Evolutionary conservation across 495 filamentous ascomycete genomes (phyloP).

Genomic region (Neurospora sp.): DNA sequence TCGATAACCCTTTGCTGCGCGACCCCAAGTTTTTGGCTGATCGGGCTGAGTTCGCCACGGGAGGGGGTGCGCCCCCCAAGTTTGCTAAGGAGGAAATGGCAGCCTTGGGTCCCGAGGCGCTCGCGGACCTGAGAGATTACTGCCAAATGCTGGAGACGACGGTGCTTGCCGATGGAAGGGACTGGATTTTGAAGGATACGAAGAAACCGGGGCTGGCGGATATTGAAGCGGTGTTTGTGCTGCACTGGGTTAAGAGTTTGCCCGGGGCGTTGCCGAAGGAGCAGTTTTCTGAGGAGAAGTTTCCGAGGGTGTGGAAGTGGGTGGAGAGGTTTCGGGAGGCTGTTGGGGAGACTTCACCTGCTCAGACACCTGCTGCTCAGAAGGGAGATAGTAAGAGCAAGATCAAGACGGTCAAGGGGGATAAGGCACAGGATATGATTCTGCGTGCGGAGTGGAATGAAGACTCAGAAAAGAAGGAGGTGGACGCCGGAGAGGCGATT

Average conservation of each 20-base stretch:
- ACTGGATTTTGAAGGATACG: constrained; percentile 40
- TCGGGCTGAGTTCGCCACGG: constrained; percentile 28
- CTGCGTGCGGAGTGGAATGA: constrained; percentile 20
- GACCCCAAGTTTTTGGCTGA: constrained; percentile 44
- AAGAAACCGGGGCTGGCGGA: constrained; percentile 42
- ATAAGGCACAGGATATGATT: constrained; percentile 36
- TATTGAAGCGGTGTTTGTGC: constrained; percentile 50
- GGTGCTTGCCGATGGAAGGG: constrained; percentile 44
- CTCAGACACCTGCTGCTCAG: constrained; percentile 1
- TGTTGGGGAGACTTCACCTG: constrained; percentile 3
- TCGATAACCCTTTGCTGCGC: constrained; percentile 34
- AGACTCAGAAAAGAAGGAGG: constrained; percentile 23
- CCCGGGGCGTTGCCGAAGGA: constrained; percentile 33
- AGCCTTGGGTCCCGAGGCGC: constrained; percentile 33
- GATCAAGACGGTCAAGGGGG: constrained; percentile 31
- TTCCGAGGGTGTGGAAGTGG: constrained; percentile 47
- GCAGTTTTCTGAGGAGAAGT: constrained; percentile 28
- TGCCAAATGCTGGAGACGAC: constrained; percentile 43
- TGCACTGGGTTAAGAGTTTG: constrained; percentile 46
- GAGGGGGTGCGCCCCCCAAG: constrained; percentile 5
- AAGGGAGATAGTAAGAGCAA: constrained; percentile 13
- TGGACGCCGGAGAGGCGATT: constrained; percentile 28
- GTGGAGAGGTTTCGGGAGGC: constrained; percentile 38
- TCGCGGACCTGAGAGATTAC: constrained; percentile 28
- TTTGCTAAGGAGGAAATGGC: constrained; percentile 2